Evolutionary conservation across 2,329 filamentous ascomycete genomes (phyloP), one percentile per base, ranked within the genome.

Genomic region (Cercospora nicotianae): DNA sequence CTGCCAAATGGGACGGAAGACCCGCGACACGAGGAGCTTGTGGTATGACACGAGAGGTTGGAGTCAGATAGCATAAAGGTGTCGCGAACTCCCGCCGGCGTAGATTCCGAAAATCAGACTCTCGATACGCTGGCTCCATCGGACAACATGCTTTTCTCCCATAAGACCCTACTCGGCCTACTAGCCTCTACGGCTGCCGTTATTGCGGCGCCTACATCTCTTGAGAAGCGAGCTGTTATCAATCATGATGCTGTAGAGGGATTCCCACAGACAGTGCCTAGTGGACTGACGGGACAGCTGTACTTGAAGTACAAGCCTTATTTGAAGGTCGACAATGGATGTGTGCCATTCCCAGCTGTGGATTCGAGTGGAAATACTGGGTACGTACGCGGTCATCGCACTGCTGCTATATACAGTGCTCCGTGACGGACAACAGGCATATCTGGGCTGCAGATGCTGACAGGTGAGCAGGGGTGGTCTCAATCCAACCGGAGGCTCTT

Each of bases 311-410:
- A 87, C 77, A 83, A 89, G 77, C 87, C 86, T 0, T 82, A 80
- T 63, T 80, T 88, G 5, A 72, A 86, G 10, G 83, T 89, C 5
- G 81, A 82, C 18, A 85, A 86, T 72, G 87, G 87, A 57, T 90
- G 87, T 69, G 87, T 89, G 8, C 86, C 87, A 0, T 90, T 87
- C 73, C 87, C 87, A 0, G 87, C 84, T 1, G 87, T 90, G 1
- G 85, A 90, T 69, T 81, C 81, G 0, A 76, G 79, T 0, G 88
- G 87, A 2, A 82, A 89, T 71, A 88, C 85, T 16, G 81, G 83
- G 87, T 88, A 33, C 5, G 61, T 42, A 20, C 3, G 8, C 36
- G 6, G 6, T 16, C 5, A 13, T 20, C 45, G 5, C 18, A 51
- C 3, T 23, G 18, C 45, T 51, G 20, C 18, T 10, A 10, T 18